Base-by-base conservation (phyloP, 108 stramenopile species). In the Pseudonitzschia pungens region DNA sequence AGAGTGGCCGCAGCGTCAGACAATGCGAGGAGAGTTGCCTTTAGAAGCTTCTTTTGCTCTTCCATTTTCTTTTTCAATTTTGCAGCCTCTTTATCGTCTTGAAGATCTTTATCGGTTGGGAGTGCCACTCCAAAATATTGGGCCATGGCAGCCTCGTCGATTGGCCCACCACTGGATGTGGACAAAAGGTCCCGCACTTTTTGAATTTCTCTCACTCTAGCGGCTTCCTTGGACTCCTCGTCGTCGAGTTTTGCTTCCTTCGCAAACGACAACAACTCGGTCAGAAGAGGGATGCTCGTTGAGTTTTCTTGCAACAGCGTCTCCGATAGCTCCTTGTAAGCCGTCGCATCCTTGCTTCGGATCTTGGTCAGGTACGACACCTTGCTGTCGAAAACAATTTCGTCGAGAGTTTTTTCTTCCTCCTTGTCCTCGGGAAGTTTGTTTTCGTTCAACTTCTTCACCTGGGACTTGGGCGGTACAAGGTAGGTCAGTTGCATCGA, bases 61-160 rank as follows among this genome's bases (percentile, higher is more conserved):
- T 69, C 69, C 78, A 79, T 79, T 21, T 74, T 68, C 68, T 79
- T 74, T 32, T 79, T 77, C 31, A 73, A 40, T 52, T 73, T 42
- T 29, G 27, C 20, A 9, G 65, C 66, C 64, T 73, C 54, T 27
- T 73, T 53, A 10, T 42, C 53, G 27, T 51, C 66, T 44, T 73
- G 48, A 29, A 72, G 65, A 33, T 74, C 75, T 57, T 77, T 75
- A 7, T 80, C 76, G 51, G 74, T 71, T 21, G 71, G 71, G 42
- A 72, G 68, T 62, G 72, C 76, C 16, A 71, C 63, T 4, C 79
- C 76, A 50, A 73, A 77, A 31, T 76, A 80, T 68, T 80, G 70
- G 7, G 76, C 79, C 50, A 80, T 52, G 15, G 70, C 44, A 11
- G 59, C 18, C 33, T 32, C 31, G 51, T 80, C 79, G 57, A 77